phyloP scores from a whole-genome alignment of 2,329 filamentous ascomycete species.

The Ilyonectria robusta region DNA sequence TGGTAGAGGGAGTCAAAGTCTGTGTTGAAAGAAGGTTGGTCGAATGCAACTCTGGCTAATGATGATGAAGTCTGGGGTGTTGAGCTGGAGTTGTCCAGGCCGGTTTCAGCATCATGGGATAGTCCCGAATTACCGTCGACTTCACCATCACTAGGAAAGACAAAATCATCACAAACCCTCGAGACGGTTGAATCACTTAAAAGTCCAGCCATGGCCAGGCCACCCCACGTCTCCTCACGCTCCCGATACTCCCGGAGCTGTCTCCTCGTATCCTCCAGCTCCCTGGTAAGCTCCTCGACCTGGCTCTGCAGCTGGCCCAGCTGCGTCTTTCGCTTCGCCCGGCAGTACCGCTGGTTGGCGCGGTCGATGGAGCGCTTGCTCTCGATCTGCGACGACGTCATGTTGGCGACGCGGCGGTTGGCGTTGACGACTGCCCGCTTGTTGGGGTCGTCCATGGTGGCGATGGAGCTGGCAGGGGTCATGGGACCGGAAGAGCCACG shows the following conservation, averaged over 20 bases:
- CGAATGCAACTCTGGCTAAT: conserved; percentile 4
- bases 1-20: conserved; percentile 9
- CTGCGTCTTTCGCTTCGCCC: conserved; percentile 41
- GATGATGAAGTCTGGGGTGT: background rate
- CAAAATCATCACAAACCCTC: background rate
- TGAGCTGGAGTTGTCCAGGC: background rate
- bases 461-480: conserved; percentile 2
- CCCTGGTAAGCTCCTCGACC: conserved; percentile 30
- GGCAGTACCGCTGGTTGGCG: conserved; percentile 43
- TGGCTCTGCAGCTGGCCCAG: conserved; percentile 37
- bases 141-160: background rate
- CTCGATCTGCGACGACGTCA: conserved; percentile 42
- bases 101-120: background rate
- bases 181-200: background rate
- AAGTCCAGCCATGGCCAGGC: conserved; percentile 9
- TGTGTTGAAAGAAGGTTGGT: conserved; percentile 6
- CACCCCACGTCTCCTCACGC: conserved; percentile 27
- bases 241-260: conserved; percentile 23
- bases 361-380: conserved; percentile 47
- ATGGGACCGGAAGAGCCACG: background rate
- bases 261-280: conserved; percentile 12
- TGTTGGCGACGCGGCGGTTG: conserved; percentile 39
- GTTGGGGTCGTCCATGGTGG: conserved; percentile 13
- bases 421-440: conserved; percentile 31
- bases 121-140: background rate